Percentiles rank a stretch among this genome's conserved stretches.
phyloP scores from a whole-genome alignment of 495 filamentous ascomycete genomes.

The Eremomyces bilateralis region DNA sequence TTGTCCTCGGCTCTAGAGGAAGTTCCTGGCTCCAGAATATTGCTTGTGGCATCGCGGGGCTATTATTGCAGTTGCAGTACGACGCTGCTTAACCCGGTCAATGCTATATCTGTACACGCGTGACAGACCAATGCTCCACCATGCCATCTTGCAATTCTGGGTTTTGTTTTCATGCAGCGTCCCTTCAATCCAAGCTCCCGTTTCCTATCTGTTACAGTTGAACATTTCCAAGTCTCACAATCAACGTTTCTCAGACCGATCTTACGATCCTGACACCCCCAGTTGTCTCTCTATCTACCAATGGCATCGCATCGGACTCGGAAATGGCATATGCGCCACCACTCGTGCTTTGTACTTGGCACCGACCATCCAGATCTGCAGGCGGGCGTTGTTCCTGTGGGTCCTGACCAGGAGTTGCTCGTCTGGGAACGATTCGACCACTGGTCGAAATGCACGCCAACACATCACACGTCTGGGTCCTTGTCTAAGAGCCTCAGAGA shows the following conservation, averaged over 20 bases:
- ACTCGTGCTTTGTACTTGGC: not conserved
- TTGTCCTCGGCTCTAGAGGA: too few relatives aligned
- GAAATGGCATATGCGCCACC: not conserved
- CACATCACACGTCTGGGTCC: conserved; percentile 46
- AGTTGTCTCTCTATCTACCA: not conserved
- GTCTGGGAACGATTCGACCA: conserved; percentile 11
- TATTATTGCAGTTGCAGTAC: too few relatives aligned
- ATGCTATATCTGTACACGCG: too few relatives aligned
- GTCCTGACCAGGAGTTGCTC: conserved; percentile 5
- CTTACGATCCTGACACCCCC: not conserved
- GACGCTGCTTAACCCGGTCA: too few relatives aligned
- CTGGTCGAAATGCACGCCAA: conserved; percentile 77
- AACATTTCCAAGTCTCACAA: too few relatives aligned
- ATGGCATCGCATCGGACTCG: not conserved
- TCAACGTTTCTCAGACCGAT: not conserved
- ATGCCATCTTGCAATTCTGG: too few relatives aligned
- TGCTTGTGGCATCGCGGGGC: too few relatives aligned
- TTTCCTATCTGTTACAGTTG: too few relatives aligned
- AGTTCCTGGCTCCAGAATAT: too few relatives aligned
- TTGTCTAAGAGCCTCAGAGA: conserved; percentile 17
- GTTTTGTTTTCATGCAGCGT: too few relatives aligned
- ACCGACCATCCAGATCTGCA: not conserved
- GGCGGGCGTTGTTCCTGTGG: conserved; percentile 7
- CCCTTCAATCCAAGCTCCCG: too few relatives aligned
- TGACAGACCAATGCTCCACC: too few relatives aligned